Percentiles rank a stretch among this genome's conserved stretches.
These are phyloP conservation scores for Spergularia marina DNA, from an alignment of 148 eudicot species.

Conservation along the genomic window DNA sequence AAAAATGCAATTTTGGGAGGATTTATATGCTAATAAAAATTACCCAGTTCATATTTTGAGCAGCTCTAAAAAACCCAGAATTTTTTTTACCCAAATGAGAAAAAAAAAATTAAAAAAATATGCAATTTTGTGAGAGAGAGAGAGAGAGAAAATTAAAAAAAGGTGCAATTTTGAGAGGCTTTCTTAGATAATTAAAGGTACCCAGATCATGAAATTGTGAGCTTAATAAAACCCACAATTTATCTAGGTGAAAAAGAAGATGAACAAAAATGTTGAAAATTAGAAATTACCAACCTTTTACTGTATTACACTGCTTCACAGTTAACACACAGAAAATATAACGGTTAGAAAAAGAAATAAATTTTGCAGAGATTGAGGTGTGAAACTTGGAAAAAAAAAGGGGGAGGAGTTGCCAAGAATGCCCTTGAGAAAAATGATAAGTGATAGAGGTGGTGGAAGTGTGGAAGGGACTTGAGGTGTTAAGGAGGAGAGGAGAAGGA, in stretches of 20 bases:
- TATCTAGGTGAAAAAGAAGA: neutral
- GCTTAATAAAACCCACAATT: slow-evolving; percentile 13
- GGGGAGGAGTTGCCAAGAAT: neutral
- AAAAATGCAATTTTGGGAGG: slow-evolving; percentile 8
- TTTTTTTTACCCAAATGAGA: no score
- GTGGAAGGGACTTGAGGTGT: neutral
- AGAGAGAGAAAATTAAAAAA: no score
- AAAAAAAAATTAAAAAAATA: no score
- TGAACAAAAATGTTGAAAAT: neutral
- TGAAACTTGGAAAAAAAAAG: slow-evolving; percentile 12
- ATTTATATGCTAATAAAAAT: neutral
- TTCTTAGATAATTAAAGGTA: neutral
- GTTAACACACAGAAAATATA: slow-evolving; percentile 9
- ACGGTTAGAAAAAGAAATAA: slow-evolving; percentile 26
- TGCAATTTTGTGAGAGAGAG: neutral
- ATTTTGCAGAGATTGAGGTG: neutral
- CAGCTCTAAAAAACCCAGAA: slow-evolving; percentile 16
- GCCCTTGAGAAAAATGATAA: neutral
- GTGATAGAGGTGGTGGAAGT: neutral
- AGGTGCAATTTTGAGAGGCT: neutral
- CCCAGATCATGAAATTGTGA: slow-evolving; percentile 28
- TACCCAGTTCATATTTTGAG: slow-evolving; percentile 30
- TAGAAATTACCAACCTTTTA: neutral
- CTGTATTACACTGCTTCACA: neutral
- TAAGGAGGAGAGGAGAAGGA: neutral